Conservation (phyloP, 495 filamentous ascomycete genomes). For the Neurospora africana region DNA sequence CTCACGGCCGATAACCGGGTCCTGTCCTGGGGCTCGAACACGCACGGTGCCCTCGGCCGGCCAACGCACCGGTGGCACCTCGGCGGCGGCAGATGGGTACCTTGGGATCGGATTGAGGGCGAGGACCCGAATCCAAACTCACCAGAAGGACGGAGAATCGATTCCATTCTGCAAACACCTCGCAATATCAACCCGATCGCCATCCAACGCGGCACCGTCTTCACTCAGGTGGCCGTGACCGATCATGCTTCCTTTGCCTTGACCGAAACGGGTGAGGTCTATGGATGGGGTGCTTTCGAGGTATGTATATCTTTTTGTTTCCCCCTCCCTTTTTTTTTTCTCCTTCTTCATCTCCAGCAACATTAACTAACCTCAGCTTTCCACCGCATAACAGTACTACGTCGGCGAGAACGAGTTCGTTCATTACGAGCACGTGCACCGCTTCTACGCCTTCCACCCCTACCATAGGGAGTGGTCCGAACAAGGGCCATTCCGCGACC, state of each 20-base stretch:
- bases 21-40: slow-evolving; percentile 64
- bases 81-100: not conserved
- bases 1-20: slow-evolving; percentile 56
- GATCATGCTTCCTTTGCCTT: slow-evolving; percentile 56
- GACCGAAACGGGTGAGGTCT: slow-evolving; percentile 53
- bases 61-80: slow-evolving; percentile 25
- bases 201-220: slow-evolving; percentile 43
- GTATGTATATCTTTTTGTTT: slow-evolving; percentile 9
- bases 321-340: too few relatives aligned
- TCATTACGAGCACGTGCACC: not conserved
- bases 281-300: slow-evolving; percentile 63
- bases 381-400: slow-evolving; percentile 1
- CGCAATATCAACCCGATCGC: slow-evolving; percentile 33
- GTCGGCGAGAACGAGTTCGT: not conserved
- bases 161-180: slow-evolving; percentile 50
- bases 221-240: slow-evolving; percentile 49
- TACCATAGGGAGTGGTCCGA: not conserved
- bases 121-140: slow-evolving; percentile 17
- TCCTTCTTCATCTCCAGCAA: not conserved
- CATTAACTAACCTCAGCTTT: not conserved
- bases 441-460: not conserved
- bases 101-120: not conserved
- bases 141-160: slow-evolving; percentile 44
- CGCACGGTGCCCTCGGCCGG: slow-evolving; percentile 56
- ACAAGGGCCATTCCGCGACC: not conserved